phyloP scores from a whole-genome alignment of 2,329 filamentous ascomycete genomes.

The Penicillium occitanis region DNA sequence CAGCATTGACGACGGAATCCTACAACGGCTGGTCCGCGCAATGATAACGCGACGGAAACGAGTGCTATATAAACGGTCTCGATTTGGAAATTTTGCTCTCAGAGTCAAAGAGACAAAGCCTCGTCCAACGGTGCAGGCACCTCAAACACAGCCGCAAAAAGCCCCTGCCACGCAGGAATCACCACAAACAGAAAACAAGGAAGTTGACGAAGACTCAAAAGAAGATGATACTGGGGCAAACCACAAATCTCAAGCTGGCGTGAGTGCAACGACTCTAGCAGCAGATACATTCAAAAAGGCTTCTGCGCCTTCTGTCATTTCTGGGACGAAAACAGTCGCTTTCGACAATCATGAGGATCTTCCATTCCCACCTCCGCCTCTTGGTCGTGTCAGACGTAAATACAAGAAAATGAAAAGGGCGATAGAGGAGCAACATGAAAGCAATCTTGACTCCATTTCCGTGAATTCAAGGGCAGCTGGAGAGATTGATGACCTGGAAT shows the following conservation, averaged over 20 bases:
- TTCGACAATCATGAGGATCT: constrained; percentile 9
- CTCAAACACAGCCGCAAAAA: background rate
- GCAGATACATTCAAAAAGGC: constrained; percentile 12
- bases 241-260: background rate
- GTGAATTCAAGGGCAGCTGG: background rate
- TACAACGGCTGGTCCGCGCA: constrained; percentile 8
- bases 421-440: background rate
- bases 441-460: background rate
- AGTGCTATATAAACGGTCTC: constrained; percentile 15
- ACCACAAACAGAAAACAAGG: background rate
- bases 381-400: background rate
- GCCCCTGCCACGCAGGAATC: background rate
- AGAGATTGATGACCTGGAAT: too few relatives aligned
- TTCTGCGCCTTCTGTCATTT: constrained; percentile 13
- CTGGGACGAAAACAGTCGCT: constrained; percentile 2
- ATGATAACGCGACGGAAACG: constrained; percentile 18
- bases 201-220: too few relatives aligned
- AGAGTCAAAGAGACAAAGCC: background rate
- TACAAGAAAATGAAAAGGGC: background rate
- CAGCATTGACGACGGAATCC: constrained; percentile 4
- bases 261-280: constrained; percentile 13
- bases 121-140: constrained; percentile 3
- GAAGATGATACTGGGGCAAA: background rate
- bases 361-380: constrained; percentile 8
- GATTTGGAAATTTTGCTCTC: background rate